Percentiles rank a stretch among this genome's conserved stretches.
Evolutionary conservation across 1,284 basidiomycete species (phyloP).

Genomic region (Somion occarium): DNA sequence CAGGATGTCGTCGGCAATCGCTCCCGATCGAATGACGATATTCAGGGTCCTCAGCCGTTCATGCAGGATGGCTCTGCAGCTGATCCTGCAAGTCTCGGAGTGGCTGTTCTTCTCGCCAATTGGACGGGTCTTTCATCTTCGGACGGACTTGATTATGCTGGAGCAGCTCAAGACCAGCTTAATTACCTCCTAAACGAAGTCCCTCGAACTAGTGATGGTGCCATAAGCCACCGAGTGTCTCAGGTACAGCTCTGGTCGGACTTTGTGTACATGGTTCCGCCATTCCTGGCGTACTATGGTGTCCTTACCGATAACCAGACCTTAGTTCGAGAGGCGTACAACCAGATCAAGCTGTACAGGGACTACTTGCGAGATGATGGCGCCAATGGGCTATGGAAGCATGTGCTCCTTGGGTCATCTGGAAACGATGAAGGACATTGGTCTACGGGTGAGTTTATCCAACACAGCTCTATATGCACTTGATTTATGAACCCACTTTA

Average conservation of each 20-base stretch:
- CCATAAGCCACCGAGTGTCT: conserved; percentile 72
- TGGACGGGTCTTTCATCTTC: conserved; percentile 43
- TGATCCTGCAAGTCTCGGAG: conserved; percentile 81
- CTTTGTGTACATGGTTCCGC: conserved; percentile 86
- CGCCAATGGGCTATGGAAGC: conserved; percentile 59
- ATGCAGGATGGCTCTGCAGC: conserved; percentile 57
- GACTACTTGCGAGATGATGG: conserved; percentile 47
- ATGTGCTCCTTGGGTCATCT: conserved; percentile 52
- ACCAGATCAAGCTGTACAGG: conserved; percentile 79
- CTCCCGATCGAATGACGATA: conserved; percentile 33
- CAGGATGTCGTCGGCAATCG: conserved; percentile 46
- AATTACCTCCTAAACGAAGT: conserved; percentile 64
- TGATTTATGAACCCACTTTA: neutral
- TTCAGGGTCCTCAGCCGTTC: conserved; percentile 45
- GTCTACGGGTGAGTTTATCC: conserved; percentile 54
- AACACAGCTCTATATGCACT: neutral
- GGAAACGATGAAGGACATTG: conserved; percentile 59
- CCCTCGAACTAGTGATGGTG: conserved; percentile 68
- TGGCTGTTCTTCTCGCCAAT: conserved; percentile 76
- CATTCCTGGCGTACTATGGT: conserved; percentile 90
- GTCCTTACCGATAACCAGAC: conserved; percentile 63
- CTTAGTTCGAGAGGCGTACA: conserved; percentile 67
- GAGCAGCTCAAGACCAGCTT: conserved; percentile 69
- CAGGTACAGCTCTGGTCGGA: conserved; percentile 76
- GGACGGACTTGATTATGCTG: conserved; percentile 50